Percentiles rank a stretch among this genome's conserved stretches.
phyloP scores from a whole-genome alignment of 768 basidiomycete species.

The Boletus reticuloceps region DNA sequence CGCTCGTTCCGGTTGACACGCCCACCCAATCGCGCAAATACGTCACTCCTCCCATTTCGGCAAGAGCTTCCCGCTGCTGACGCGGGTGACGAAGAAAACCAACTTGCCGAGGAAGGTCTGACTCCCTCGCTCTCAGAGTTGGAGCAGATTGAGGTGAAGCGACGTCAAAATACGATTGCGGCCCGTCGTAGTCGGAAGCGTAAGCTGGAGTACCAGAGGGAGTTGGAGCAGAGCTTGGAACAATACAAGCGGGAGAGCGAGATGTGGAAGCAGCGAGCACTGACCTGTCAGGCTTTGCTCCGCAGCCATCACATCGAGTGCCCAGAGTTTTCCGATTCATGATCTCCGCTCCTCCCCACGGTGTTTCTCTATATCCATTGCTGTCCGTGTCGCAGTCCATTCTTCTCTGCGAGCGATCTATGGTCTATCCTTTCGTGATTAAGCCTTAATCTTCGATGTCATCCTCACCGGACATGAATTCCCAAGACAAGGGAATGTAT shows the following conservation, averaged over 20 bases:
- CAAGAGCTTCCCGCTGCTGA: conserved; percentile 65
- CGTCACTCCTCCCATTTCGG: conserved; percentile 63
- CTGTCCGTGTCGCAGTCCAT: neutral
- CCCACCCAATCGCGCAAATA: conserved; percentile 82
- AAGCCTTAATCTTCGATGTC: conserved; percentile 36
- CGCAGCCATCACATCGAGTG: conserved; percentile 55
- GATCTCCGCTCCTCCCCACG: neutral
- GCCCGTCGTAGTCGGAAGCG: conserved; percentile 77
- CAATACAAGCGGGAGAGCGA: conserved; percentile 56
- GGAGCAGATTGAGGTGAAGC: conserved; percentile 74
- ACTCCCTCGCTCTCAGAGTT: conserved; percentile 50
- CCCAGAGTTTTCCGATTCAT: conserved; percentile 45
- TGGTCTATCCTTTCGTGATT: neutral
- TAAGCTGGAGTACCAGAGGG: conserved; percentile 66
- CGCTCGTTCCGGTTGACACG: conserved; percentile 68
- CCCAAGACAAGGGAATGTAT: no score
- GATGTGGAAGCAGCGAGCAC: conserved; percentile 58
- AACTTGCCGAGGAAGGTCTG: conserved; percentile 18
- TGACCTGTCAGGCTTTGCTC: conserved; percentile 49
- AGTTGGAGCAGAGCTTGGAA: conserved; percentile 58
- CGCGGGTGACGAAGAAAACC: conserved; percentile 50
- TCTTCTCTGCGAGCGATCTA: conserved; percentile 3
- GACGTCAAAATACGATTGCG: conserved; percentile 81
- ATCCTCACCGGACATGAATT: no score
- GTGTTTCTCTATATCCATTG: conserved; percentile 10